Base-by-base conservation (phyloP, 805 yeast genomes). In the Zygosaccharomyces pseudorouxii region DNA sequence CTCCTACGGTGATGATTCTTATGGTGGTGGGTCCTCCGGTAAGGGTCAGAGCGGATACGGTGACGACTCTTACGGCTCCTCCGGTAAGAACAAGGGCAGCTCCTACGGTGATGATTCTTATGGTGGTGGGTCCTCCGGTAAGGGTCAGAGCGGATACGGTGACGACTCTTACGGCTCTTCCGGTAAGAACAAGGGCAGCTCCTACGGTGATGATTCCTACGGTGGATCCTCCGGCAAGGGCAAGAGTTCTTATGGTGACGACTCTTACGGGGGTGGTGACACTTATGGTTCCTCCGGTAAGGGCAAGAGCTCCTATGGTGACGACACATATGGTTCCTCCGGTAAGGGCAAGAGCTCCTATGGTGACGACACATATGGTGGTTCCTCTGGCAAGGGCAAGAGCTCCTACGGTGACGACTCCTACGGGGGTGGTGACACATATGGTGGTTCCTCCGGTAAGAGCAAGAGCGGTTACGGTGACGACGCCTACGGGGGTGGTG, bases 1-100 rank as follows among this genome's bases (percentile, higher is more conserved):
- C 48, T 47, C 50, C 20, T 38, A 43, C 19, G 41, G 49, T 16
- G 44, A 46, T 42, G 57, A 53, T 41, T 52, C 53, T 1, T 48
- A 53, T 45, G 58, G 62, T 10, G 60, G 65, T 33, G 62, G 60
- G 50, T 69, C 68, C 41, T 53, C 60, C 16, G 23, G 23, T 3
- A 22, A 22, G 23, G 23, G 23, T 22, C 5, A 22, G 23, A 22
- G 23, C 23, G 6, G 23, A 4, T 45, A 55, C 46, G 56, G 41
- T 48, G 43, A 25, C n/a, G 51, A 49, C 16, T 51, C 51, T 5
- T 49, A 51, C 30, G 48, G 46, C 43, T 55, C 64, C 5, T 63
- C 59, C 36, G 62, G 64, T 33, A 51, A 52, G 52, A 49, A 53
- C 14, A 42, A 42, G 50, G 16, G 28, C 25, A 12, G 30, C 22